Conservation (phyloP, 2,329 filamentous ascomycete genomes). For the Graphilbum ipis-grandicollis region DNA sequence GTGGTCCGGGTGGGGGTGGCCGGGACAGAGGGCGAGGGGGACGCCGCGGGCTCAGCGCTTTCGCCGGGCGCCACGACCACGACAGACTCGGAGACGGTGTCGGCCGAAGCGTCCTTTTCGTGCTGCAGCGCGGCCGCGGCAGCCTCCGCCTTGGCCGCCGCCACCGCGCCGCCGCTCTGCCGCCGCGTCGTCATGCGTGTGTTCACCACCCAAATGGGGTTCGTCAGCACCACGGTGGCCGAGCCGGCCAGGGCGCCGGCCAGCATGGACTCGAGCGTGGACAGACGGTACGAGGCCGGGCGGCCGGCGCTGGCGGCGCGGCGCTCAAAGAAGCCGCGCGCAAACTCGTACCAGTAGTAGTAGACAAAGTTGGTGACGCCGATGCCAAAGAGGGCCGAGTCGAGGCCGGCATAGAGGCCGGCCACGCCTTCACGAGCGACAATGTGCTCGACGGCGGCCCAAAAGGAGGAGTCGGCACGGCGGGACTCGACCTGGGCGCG, state of each 20-base stretch:
- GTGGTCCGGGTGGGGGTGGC: slow-evolving; percentile 25
- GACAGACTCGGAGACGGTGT: slow-evolving; percentile 7
- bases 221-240: slow-evolving; percentile 88
- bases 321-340: slow-evolving; percentile 66
- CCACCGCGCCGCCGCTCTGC: slow-evolving; percentile 24
- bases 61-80: slow-evolving; percentile 7
- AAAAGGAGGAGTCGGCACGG: slow-evolving; percentile 70
- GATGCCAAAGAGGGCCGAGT: slow-evolving; percentile 92
- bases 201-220: slow-evolving; percentile 98
- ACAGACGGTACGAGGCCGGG: slow-evolving; percentile 63
- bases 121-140: slow-evolving; percentile 12
- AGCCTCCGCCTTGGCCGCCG: slow-evolving; percentile 14
- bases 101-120: slow-evolving; percentile 10
- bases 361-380: slow-evolving; percentile 99
- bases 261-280: slow-evolving; percentile 84
- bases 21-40: no score
- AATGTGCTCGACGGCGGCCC: slow-evolving; percentile 70
- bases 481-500: slow-evolving; percentile 95
- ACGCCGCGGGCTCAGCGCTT: slow-evolving; percentile 11
- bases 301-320: slow-evolving; percentile 27
- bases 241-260: slow-evolving; percentile 86
- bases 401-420: slow-evolving; percentile 82
- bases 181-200: slow-evolving; percentile 91
- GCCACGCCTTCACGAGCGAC: slow-evolving; percentile 78
- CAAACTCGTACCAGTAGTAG: slow-evolving; percentile 99